Evolutionary conservation across 2,329 filamentous ascomycete species (phyloP), one percentile per base, ranked within the genome.

Genomic region (Colletotrichum spinosum): DNA sequence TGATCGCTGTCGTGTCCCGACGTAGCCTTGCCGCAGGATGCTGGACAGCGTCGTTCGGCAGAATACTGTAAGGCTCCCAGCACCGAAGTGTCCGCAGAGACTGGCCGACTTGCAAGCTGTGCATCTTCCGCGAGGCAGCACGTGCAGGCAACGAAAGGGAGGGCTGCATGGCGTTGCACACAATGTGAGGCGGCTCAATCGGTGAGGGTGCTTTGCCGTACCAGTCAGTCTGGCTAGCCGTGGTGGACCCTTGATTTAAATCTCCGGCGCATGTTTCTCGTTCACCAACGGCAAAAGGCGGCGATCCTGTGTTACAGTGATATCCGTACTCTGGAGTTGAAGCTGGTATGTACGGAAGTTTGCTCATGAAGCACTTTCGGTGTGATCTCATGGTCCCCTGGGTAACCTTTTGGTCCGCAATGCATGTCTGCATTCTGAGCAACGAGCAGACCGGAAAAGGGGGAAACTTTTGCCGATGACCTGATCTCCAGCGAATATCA

Each of bases 201-300:
- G 41, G 46, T 15, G 25, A 37, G 55, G 8, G 57, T 35, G 33
- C 17, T 7, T 41, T 48, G 25, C 25, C 25, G 25, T 25, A 34
- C 48, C 39, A 33, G 55, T 38, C 34, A 25, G 41, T 34, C 35
- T 44, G 17, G 39, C 7, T 25, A 25, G 25, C 42, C 33, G 8
- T 17, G 17, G 58, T 57, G 58, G 58, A 57, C 63, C 63, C 41
- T 56, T 50, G 55, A 49, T 53, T 65, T 53, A 57, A 65, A 63
- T 65, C 41, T 57, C 58, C 63, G 58, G 53, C 46, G 52, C 42
- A 49, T 63, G 58, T 65, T 49, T 52, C 62, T 62, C 46, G 46
- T 37, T 12, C 39, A 55, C 39, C 45, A 54, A 49, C 49, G 13
- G 44, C n/a, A 25, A 25, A 35, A 48, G 35, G 38, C 37, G 38